Evolutionary conservation across 441 rosid genomes (phyloP).

Genomic region (Euphorbia celastroides): DNA sequence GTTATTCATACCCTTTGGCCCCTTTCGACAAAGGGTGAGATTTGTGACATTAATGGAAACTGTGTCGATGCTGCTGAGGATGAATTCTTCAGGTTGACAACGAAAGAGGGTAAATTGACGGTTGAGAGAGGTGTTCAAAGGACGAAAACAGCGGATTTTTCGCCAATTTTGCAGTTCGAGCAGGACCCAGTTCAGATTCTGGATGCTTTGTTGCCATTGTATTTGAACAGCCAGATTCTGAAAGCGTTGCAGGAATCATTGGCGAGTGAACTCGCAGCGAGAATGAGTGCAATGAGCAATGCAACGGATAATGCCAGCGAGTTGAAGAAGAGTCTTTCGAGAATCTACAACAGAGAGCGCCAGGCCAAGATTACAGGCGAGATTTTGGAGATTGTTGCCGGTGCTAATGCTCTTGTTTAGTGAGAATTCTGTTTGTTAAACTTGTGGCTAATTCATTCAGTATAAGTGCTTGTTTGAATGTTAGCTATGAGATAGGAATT

Average conservation of each 20-base stretch:
- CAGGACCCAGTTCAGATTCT: conserved; percentile 98
- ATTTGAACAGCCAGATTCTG: conserved; percentile 86
- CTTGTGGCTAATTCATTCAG: conserved; percentile 20
- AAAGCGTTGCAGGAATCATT: conserved; percentile 91
- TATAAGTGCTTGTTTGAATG: conserved; percentile 27
- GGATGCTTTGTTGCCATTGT: conserved; percentile 86
- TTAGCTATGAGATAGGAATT: conserved; percentile 18
- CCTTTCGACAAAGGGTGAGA: conserved; percentile 79
- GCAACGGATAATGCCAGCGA: conserved; percentile 82
- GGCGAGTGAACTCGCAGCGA: conserved; percentile 88
- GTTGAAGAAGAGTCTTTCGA: conserved; percentile 60
- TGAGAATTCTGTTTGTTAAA: conserved; percentile 17
- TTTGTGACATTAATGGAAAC: conserved; percentile 72
- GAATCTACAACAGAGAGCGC: conserved; percentile 67
- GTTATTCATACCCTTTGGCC: conserved; percentile 88
- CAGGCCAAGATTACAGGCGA: conserved; percentile 97
- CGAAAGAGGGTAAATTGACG: conserved; percentile 78
- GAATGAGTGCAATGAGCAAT: conserved; percentile 96
- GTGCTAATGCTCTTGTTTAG: conserved; percentile 62
- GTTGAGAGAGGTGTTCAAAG: conserved; percentile 64
- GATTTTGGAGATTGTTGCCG: conserved; percentile 90
- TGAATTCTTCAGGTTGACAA: conserved; percentile 80
- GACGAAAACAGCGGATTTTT: conserved; percentile 44
- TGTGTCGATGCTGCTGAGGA: conserved; percentile 93
- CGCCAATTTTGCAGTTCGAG: conserved; percentile 80